Evolutionary conservation across 257 asterid species (phyloP), one percentile per base, ranked within the genome.

Genomic region (Coffea eugenioides): DNA sequence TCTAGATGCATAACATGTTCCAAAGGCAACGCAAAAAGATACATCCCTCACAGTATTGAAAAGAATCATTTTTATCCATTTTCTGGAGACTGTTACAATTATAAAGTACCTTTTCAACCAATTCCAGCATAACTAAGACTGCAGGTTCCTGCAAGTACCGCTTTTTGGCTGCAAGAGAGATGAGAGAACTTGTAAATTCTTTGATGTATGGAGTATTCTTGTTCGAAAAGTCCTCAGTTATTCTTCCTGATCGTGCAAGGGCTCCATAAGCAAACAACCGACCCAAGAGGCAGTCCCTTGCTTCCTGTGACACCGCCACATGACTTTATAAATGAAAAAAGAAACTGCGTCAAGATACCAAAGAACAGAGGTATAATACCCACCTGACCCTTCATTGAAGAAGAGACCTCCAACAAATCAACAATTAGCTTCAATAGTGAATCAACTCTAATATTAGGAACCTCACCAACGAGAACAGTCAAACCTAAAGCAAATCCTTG

Each of bases 381-480:
- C 79, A 96, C 99, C 98, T 92, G 98, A 70, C 98, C 99, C 92
- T 90, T 94, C 99, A 94, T 90, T 82, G 97, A 91, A 83, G 98
- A 90, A 83, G 91, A 67, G 83, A 92, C 88, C 87, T 96, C 98
- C 92, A 96, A 86, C 88, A 92, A 89, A 78, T 83, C 79, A 78
- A 86, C 81, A 79, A 92, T 88, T 79, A 96, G 93, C 92, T 94
- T 96, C 84, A 96, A 83, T 80, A 94, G 75, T 13, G 99, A 87
- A 75, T 90, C 97, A 88, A 92, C 77, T 82, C 85, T 91, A 81
- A 96, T 88, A 88, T 89, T 82, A 82, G 91, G 88, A 84, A 94
- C 90, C 18, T 86, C 83, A 82, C 92, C 90, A 74, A 90, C 90
- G 84, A 96, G 86, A 84, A 84, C 70, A 62, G 97, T 82, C 85